These are phyloP conservation scores for Penicillium crustosum DNA, from an alignment of 2,329 filamentous ascomycete species.

Conservation along the genomic window DNA sequence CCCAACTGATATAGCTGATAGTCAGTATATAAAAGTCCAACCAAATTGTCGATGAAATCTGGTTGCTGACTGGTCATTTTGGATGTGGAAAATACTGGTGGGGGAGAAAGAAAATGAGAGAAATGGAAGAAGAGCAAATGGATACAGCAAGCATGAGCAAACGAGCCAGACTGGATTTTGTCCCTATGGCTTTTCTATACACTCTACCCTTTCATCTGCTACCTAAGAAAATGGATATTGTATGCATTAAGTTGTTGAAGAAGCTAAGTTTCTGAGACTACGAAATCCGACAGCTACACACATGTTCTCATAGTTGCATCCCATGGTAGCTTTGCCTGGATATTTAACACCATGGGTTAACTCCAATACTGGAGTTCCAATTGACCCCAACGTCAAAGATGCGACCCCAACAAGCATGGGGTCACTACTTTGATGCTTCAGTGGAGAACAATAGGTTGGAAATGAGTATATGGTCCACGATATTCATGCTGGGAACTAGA, in stretches of 20 bases:
- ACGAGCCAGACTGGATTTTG: neutral
- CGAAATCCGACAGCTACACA: neutral
- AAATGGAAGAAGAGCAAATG: neutral
- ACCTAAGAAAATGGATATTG: neutral
- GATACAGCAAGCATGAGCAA: neutral
- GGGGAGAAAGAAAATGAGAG: neutral
- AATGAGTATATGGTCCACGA: neutral
- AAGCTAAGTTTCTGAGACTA: too few relatives aligned
- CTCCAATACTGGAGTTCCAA: neutral
- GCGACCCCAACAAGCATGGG: neutral
- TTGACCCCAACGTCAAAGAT: neutral
- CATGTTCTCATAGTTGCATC: neutral
- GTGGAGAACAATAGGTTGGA: neutral
- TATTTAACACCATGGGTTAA: neutral
- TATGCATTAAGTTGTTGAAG: neutral
- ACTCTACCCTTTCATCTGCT: neutral
- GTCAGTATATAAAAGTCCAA: neutral
- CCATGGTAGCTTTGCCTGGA: neutral
- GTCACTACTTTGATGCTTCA: neutral
- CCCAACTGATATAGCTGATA: neutral
- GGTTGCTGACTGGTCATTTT: neutral
- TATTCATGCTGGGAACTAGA: neutral
- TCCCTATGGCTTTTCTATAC: too few relatives aligned
- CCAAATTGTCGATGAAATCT: too few relatives aligned
- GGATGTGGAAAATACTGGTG: neutral